Evolutionary conservation across 306 rosid genomes (phyloP), one percentile per base, ranked within the genome.

Genomic region (Dryas alaskensis): DNA sequence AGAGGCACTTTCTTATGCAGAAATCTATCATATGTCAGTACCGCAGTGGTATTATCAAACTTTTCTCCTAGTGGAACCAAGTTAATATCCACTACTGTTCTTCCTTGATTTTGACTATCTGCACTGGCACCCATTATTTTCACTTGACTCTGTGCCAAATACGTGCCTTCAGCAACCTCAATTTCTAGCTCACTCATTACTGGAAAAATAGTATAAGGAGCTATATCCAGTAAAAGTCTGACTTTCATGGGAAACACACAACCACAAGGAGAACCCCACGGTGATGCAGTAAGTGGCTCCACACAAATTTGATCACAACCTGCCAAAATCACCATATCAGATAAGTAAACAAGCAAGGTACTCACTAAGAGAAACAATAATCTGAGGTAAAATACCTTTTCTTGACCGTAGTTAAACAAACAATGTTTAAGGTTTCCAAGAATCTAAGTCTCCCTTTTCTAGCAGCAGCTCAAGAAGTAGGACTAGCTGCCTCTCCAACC

Each of bases 201-300:
- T 5, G 97, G 96, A 77, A 91, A 89, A 78, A 93, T 84, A 82
- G 82, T 73, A 76, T 78, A 85, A 12, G 94, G 86, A 76, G 97
- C 92, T 69, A 84, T 81, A 79, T 87, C 98, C 80, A 93, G 84
- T 61, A 86, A 77, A 75, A 93, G 90, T 84, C 78, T 77, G 83
- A 91, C 86, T 88, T 88, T 89, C 96, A 93, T 91, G 73, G 98
- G 98, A 81, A 85, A 83, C 49, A 93, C 97, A 66, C 98, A 93
- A 8, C 98, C 98, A 85, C 98, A 93, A 79, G 96, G 98, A 62
- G 98, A 88, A 73, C 94, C 96, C 80, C 85, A 85, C 64, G 97
- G 94, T 63, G 98, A 82, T 55, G 88, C 69, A 63, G 94, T 89
- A 58, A 91, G 87, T 6, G 98, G 98, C 47, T 89, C 97, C 52